Evolutionary conservation across 805 yeast species (phyloP).

Genomic region (Geotrichum ghanense): DNA sequence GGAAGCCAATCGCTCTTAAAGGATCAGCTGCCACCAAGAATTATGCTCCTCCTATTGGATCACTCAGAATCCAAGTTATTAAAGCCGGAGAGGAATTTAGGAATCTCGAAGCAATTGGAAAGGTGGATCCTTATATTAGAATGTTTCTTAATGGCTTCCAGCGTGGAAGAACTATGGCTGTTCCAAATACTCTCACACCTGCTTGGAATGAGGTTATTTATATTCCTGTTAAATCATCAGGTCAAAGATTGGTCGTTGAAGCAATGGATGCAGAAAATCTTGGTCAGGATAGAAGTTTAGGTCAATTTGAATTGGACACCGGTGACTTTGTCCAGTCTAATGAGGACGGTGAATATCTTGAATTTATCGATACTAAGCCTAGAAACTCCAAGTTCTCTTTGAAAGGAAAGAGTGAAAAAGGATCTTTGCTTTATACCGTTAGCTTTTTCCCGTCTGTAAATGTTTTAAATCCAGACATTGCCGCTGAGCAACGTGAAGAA

Average conservation of each 20-base stretch:
- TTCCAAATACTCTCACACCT: conserved; percentile 61
- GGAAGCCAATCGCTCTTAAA: conserved; percentile 77
- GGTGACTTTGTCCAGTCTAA: conserved; percentile 54
- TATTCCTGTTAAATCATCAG: conserved; percentile 70
- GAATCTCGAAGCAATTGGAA: conserved; percentile 82
- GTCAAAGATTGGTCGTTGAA: conserved; percentile 74
- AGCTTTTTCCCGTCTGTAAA: conserved; percentile 80
- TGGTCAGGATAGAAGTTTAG: conserved; percentile 79
- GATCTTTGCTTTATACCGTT: conserved; percentile 58
- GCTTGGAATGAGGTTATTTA: conserved; percentile 76
- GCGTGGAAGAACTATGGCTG: conserved; percentile 64
- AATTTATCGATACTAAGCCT: conserved; percentile 5
- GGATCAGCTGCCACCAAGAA: conserved; percentile 64
- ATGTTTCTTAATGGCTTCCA: conserved; percentile 65
- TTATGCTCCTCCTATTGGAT: conserved; percentile 93
- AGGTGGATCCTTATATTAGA: conserved; percentile 84
- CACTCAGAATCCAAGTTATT: conserved; percentile 56
- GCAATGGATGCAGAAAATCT: conserved; percentile 82
- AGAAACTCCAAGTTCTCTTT: conserved; percentile 54
- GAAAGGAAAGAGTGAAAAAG: conserved; percentile 72
- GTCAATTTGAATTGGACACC: conserved; percentile 63
- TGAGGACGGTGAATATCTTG: conserved; percentile 44
- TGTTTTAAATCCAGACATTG: conserved; percentile 66
- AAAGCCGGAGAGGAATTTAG: conserved; percentile 57
- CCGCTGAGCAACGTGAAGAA: conserved; percentile 41